Evolutionary conservation across 2,329 filamentous ascomycete genomes (phyloP).

Genomic region (Ophiostoma quercus): DNA sequence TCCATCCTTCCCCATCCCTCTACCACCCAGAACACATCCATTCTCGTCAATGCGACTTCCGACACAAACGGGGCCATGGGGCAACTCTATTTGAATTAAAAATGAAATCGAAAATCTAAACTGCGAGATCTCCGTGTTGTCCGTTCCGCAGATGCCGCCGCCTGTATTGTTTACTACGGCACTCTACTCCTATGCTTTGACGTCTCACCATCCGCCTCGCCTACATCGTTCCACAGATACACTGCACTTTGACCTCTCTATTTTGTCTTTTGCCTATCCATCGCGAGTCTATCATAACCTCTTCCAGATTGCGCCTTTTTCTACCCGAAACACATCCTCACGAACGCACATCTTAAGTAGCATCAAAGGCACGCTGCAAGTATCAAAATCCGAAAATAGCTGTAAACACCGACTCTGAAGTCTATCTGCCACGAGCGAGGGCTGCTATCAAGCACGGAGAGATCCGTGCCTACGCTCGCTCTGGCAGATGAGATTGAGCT

Average conservation of each 20-base stretch:
- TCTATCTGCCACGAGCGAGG: background rate
- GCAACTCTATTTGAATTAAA: background rate
- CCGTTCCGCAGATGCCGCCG: background rate
- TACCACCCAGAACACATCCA: background rate
- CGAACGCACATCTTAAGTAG: background rate
- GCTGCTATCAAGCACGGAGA: background rate
- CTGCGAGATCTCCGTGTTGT: background rate
- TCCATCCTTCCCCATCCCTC: background rate
- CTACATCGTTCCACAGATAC: background rate
- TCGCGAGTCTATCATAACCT: background rate
- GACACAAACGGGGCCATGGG: slow-evolving; percentile 1
- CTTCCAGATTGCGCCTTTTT: background rate
- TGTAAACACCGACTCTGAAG: background rate
- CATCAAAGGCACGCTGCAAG: background rate
- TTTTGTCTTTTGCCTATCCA: background rate
- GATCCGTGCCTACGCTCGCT: background rate
- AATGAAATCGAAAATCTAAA: background rate
- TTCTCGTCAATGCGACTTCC: slow-evolving; percentile 8
- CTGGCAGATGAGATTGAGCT: too few relatives aligned
- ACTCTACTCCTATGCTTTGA: background rate
- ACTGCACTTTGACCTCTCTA: background rate
- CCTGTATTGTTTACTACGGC: background rate
- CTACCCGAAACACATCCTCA: background rate
- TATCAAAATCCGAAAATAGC: background rate
- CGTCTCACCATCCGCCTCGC: background rate